These are phyloP conservation scores for Glaciozyma antarctica DNA, from an alignment of 768 basidiomycete species.

Conservation along the genomic window DNA sequence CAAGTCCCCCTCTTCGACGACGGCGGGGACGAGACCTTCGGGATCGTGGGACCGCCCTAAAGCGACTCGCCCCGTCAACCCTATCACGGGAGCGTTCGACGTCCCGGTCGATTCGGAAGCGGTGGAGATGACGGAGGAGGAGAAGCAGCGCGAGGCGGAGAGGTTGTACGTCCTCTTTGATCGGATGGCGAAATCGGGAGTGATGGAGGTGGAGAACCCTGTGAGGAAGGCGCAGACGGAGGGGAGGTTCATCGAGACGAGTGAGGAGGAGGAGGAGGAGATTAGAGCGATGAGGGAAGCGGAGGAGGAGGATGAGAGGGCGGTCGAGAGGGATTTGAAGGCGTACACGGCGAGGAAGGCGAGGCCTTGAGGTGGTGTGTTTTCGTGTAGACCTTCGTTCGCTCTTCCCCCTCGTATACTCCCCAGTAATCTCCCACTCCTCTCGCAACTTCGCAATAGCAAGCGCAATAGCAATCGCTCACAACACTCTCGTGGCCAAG, in stretches of 20 bases:
- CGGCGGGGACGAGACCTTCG: constrained; percentile 28
- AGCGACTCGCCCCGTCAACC: constrained; percentile 50
- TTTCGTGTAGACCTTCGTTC: too few relatives aligned
- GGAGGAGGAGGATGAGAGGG: constrained; percentile 31
- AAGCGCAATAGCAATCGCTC: too few relatives aligned
- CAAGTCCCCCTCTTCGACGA: constrained; percentile 39
- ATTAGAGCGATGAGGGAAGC: constrained; percentile 21
- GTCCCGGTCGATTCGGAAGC: constrained; percentile 38
- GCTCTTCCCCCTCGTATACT: too few relatives aligned
- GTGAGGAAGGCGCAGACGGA: constrained; percentile 34
- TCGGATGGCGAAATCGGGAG: constrained; percentile 65
- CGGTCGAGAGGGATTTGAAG: constrained; percentile 33
- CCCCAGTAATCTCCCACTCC: too few relatives aligned
- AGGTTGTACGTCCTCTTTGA: constrained; percentile 85
- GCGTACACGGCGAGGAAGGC: constrained; percentile 25
- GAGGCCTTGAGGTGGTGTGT: too few relatives aligned
- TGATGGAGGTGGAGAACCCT: constrained; percentile 47
- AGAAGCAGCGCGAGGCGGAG: constrained; percentile 90
- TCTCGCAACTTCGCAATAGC: too few relatives aligned
- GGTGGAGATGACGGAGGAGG: constrained; percentile 76
- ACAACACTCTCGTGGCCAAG: too few relatives aligned
- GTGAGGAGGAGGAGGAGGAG: constrained; percentile 19
- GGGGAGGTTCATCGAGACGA: constrained; percentile 30
- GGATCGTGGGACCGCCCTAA: constrained; percentile 36
- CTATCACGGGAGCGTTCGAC: constrained; percentile 68